Evolutionary conservation across 768 basidiomycete genomes (phyloP), one percentile per base, ranked within the genome.

Genomic region (Dentipellis fragilis): DNA sequence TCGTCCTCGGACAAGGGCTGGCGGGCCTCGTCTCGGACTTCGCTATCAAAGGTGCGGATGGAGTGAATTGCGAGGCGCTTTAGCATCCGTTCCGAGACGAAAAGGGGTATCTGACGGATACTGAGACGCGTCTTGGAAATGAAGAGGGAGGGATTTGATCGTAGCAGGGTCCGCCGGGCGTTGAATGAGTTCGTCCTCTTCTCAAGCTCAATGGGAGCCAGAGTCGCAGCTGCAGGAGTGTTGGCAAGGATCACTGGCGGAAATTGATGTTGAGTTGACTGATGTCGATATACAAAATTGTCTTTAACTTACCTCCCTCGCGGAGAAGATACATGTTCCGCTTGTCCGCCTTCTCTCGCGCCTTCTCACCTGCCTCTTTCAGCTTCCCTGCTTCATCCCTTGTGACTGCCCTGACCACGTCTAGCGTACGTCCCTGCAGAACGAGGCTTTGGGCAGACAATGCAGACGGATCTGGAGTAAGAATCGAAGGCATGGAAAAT

Each of bases 121-220:
- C 90, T 93, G 42, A 99, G 82, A 58, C 96, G 92, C 0, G 92
- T 97, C 65, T 84, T 87, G 23, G 94, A 97, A 64, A 99, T 87
- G 72, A 87, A 99, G 5, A 99, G 75, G 0, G 91, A 89, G 0
- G 96, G 95, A 68, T 98, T 98, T 11, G 86, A 85, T 57, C 88
- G 87, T 40, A 99, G 80, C 35, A 97, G 78, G 0, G 81, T 72
- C 42, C 87, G 78, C 12, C 96, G 88, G 0, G 91, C 84, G 62
- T 87, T 91, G 76, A 87, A 96, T 0, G 94, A 90, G 38, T 74
- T 73, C 12, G 87, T 82, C 14, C 96, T 89, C 51, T 87, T 85
- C 68, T 95, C 91, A 50, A 98, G 69, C 62, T 98, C 95, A 16
- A 81, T 75, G 6, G 81, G 69, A 4, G 85, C 72, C 2, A 99